Base-by-base conservation (phyloP, 2,329 filamentous ascomycete species). In the Plenodomus tracheiphilus region DNA sequence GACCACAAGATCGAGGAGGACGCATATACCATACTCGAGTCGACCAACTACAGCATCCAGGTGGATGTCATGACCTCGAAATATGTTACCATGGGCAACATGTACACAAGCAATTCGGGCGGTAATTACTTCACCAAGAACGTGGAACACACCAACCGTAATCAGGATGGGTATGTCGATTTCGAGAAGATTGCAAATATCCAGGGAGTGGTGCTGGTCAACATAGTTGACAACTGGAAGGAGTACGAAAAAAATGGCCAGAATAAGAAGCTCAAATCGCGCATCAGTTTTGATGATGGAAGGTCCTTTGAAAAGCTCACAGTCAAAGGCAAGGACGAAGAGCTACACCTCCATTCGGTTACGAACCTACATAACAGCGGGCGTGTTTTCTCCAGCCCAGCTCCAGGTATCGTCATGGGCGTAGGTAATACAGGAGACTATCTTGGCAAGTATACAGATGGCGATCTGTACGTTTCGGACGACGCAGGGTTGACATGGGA, bases 41-140 rank as follows among this genome's bases (percentile, higher is more conserved):
- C 92, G 65, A 97, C 94, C 36, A 93, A 96, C 68, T 97, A 99
- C 77, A 97, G 93, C 76, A 91, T 99, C 61, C 93, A 97, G 74
- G 85, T 99, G 46, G 92, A 97, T 72, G 92, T 97, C 55, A 86
- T 93, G 81, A 90, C 87, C 1, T 80, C 80, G 10, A 75, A 72
- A 47, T 81, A 81, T 11, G 81, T 80, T 32, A 83, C 87, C 0
- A 93, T 96, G 83, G 95, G 94, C 28, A 85, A 88, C 10, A 79
- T 99, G 47, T 93, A 97, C 66, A 96, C 91, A 5, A 97, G 93
- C 69, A 99, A 99, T 70, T 97, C 92, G 25, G 95, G 97, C 68
- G 94, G 94, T 52, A 97, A 91, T 2, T 97, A 93, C 72, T 99
- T 97, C 70, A 94, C 89, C 2, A 86, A 88, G 65, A 97, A 96